Evolutionary conservation across 345 rosid genomes (phyloP), one percentile per base, ranked within the genome.

Genomic region (Citrus inodora): DNA sequence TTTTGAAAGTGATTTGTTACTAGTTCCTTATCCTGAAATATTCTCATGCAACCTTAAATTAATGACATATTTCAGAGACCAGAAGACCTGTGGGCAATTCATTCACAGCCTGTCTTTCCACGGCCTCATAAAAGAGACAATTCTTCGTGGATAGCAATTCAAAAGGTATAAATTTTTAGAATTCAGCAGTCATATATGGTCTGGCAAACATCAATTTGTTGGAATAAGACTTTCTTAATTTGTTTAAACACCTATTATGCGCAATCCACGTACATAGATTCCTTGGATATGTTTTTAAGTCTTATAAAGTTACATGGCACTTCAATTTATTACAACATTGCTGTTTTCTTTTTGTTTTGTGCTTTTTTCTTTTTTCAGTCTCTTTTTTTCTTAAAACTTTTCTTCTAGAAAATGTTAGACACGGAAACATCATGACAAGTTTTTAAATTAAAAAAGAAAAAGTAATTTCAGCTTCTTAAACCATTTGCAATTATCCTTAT

Each of bases 81-180:
- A 2, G 98, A 96, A 71, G 98, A 96, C 86, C 82, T 96, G 85
- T 96, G 98, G 97, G 94, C 93, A 81, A 73, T 89, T 83, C 91
- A 96, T 84, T 92, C 99, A 74, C 85, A 77, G 66, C 91, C 92
- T 21, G 97, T 90, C 71, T 86, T 85, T 77, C 95, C 99, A 62
- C 87, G 88, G 70, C 98, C 99, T 84, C 99, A 96, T 86, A 89
- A 83, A 81, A 91, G 76, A 85, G 79, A 89, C 59, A 89, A 83
- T 86, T 72, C 90, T 76, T 87, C 88, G 74, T 96, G 99, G 99
- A 72, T 74, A 76, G 99, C 97, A 72, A 92, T 96, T 74, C 92
- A 88, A 76, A 91, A 92, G 98, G 98, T 90, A 79, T 4, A 24
- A 56, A 59, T 42, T 71, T 42, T 32, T 25, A 13, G 68, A n/a